These are phyloP conservation scores for Lepidium didymum DNA, from an alignment of 345 rosid genomes.

Conservation along the genomic window DNA sequence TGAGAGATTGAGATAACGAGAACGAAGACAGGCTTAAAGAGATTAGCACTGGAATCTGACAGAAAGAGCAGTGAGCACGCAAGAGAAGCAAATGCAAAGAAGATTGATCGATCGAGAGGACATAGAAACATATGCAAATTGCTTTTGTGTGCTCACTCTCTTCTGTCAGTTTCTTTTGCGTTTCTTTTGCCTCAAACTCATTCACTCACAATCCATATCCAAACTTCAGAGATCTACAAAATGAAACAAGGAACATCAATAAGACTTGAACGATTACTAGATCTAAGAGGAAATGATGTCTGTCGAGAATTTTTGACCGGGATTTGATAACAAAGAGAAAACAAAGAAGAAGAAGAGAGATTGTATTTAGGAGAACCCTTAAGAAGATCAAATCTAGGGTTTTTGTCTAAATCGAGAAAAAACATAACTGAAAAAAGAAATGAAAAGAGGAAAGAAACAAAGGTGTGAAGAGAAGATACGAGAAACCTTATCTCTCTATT, in stretches of 20 bases:
- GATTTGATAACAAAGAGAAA: too few species aligned
- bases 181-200: slow-evolving; percentile 5
- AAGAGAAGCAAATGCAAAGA: slow-evolving; percentile 52
- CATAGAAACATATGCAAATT: slow-evolving; percentile 34
- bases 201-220: not conserved
- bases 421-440: slow-evolving; percentile 3
- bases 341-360: not conserved
- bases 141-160: slow-evolving; percentile 99
- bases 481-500: slow-evolving; percentile 15
- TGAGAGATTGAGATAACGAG: slow-evolving; percentile 20
- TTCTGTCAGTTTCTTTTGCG: slow-evolving; percentile 85
- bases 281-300: too few species aligned
- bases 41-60: slow-evolving; percentile 69
- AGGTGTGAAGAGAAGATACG: slow-evolving; percentile 26
- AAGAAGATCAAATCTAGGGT: slow-evolving; percentile 25
- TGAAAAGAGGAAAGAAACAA: not conserved
- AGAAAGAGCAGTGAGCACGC: slow-evolving; percentile 95
- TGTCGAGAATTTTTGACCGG: too few species aligned
- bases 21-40: slow-evolving; percentile 31
- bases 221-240: slow-evolving; percentile 23
- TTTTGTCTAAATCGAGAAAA: slow-evolving; percentile 17
- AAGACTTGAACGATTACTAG: not conserved
- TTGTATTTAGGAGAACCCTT: slow-evolving; percentile 2
- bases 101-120: slow-evolving; percentile 5
- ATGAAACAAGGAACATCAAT: slow-evolving; percentile 4